A percentile compares a stretch with the other conserved stretches of the same genome.
Evolutionary conservation across 257 asterid species (phyloP).

Genomic region (Vinca minor): DNA sequence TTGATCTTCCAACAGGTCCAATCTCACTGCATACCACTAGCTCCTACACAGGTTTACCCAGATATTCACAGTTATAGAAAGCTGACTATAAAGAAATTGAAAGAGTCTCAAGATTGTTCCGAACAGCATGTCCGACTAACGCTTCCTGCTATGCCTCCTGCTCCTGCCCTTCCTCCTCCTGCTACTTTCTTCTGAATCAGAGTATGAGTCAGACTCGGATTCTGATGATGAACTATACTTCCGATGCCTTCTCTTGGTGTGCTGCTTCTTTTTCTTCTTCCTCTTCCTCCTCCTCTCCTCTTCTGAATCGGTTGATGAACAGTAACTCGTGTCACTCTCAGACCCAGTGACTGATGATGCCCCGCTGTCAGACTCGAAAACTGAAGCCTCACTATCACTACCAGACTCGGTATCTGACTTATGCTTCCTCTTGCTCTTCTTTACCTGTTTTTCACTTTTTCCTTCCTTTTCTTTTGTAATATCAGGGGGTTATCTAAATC

Average conservation of each 20-base stretch:
- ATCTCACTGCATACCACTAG: neutral
- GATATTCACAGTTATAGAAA: neutral
- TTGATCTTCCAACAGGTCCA: neutral
- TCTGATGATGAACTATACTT: slow-evolving; percentile 62
- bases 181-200: slow-evolving; percentile 71
- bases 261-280: slow-evolving; percentile 57
- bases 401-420: slow-evolving; percentile 55
- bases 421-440: slow-evolving; percentile 87
- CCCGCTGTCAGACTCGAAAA: slow-evolving; percentile 66
- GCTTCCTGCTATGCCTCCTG: slow-evolving; percentile 42
- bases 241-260: slow-evolving; percentile 54
- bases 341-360: slow-evolving; percentile 59
- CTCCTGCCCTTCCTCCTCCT: slow-evolving; percentile 51
- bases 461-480: slow-evolving; percentile 30
- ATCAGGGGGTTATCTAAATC: slow-evolving; percentile 67
- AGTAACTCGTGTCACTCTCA: slow-evolving; percentile 55
- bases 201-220: slow-evolving; percentile 55
- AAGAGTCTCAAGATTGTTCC: neutral
- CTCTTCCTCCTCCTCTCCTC: slow-evolving; percentile 85
- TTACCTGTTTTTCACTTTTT: slow-evolving; percentile 34
- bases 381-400: slow-evolving; percentile 79
- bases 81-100: neutral
- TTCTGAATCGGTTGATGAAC: slow-evolving; percentile 76
- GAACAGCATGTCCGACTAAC: slow-evolving; percentile 9
- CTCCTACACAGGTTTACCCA: neutral